Evolutionary conservation across 2,329 filamentous ascomycete genomes (phyloP).

Genomic region (Fusarium robinianum): DNA sequence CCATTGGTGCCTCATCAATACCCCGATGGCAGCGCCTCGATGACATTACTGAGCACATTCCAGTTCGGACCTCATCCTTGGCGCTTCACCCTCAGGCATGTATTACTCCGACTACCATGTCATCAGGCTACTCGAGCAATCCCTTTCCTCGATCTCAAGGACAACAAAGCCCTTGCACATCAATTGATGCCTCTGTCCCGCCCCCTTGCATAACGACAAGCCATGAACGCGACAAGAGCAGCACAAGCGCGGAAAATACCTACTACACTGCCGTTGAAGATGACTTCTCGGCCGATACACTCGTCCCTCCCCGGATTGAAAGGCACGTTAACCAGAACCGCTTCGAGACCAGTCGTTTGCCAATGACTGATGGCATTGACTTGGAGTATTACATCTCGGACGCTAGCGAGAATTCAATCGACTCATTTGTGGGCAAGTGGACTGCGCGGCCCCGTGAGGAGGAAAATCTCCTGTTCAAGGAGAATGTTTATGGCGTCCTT

Average conservation of each 20-base stretch:
- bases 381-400: slow-evolving; percentile 23
- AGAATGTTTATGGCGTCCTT: slow-evolving; percentile 29
- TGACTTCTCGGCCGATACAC: slow-evolving; percentile 23
- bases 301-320: slow-evolving; percentile 15
- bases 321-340: slow-evolving; percentile 10
- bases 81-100: slow-evolving; percentile 48
- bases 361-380: not conserved
- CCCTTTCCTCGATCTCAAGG: slow-evolving; percentile 46
- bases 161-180: slow-evolving; percentile 52
- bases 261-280: slow-evolving; percentile 23
- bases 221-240: slow-evolving; percentile 17
- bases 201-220: slow-evolving; percentile 33
- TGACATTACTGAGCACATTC: slow-evolving; percentile 45
- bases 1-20: slow-evolving; percentile 22
- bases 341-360: not conserved
- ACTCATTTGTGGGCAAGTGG: slow-evolving; percentile 35
- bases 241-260: slow-evolving; percentile 3
- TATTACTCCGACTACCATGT: slow-evolving; percentile 35
- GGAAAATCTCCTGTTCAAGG: slow-evolving; percentile 36
- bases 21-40: slow-evolving; percentile 31
- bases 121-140: slow-evolving; percentile 46
- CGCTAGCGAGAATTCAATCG: slow-evolving; percentile 38
- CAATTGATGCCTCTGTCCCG: slow-evolving; percentile 43
- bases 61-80: slow-evolving; percentile 41
- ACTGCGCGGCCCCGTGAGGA: slow-evolving; percentile 22